A percentile compares a stretch with the other conserved stretches of the same genome.
Evolutionary conservation across 1,284 basidiomycete genomes (phyloP).

Genomic region (Cutaneotrichosporon sp.): DNA sequence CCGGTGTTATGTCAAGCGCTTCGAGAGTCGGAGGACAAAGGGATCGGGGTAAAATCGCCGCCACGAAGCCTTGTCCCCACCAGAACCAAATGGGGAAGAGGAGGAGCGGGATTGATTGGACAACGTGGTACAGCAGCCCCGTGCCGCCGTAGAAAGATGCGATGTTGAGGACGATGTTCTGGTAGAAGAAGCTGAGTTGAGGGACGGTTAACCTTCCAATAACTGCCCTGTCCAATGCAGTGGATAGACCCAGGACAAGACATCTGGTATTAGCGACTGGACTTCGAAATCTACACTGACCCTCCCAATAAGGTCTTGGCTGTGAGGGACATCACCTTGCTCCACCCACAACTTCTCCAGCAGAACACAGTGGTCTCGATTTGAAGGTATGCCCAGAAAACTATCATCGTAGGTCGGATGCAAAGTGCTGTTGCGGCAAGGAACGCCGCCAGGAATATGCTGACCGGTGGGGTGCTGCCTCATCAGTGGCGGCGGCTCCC

Average conservation of each 20-base stretch:
- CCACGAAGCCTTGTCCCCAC: slow-evolving; percentile 56
- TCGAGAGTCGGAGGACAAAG: slow-evolving; percentile 39
- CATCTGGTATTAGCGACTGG: slow-evolving; percentile 17
- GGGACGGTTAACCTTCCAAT: slow-evolving; percentile 40
- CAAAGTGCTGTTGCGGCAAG: slow-evolving; percentile 73
- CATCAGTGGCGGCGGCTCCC: background rate
- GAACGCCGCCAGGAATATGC: slow-evolving; percentile 47
- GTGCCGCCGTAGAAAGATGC: slow-evolving; percentile 92
- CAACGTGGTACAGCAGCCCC: slow-evolving; percentile 81
- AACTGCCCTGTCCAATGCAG: slow-evolving; percentile 38
- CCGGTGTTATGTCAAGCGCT: slow-evolving; percentile 24
- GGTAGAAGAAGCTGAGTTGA: slow-evolving; percentile 63
- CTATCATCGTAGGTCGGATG: slow-evolving; percentile 76
- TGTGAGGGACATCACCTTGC: background rate
- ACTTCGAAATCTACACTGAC: slow-evolving; percentile 1
- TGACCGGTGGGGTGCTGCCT: slow-evolving; percentile 18
- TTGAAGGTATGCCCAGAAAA: slow-evolving; percentile 76
- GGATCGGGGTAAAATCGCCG: slow-evolving; percentile 20
- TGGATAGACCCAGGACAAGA: slow-evolving; percentile 29
- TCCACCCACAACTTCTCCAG: background rate
- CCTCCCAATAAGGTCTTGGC: slow-evolving; percentile 13
- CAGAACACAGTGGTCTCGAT: slow-evolving; percentile 9
- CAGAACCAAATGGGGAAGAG: slow-evolving; percentile 69
- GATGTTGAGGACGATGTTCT: slow-evolving; percentile 77
- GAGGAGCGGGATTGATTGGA: slow-evolving; percentile 78